Evolutionary conservation across 352 stramenopile species (phyloP).

Genomic region (Pythium coloratum): DNA sequence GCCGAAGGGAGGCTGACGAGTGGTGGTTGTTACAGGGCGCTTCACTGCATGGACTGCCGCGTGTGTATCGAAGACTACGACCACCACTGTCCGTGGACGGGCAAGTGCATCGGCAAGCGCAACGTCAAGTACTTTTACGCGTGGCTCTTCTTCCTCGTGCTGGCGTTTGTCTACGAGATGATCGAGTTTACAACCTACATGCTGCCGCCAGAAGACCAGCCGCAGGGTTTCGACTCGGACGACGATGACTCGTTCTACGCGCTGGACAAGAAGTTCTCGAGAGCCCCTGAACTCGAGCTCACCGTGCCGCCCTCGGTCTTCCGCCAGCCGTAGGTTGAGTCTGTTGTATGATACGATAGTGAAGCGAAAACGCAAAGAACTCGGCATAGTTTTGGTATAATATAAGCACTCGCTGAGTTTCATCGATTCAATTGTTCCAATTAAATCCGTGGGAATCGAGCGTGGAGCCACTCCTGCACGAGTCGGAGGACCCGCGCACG

Average conservation of each 20-base stretch:
- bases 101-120: constrained; percentile 87
- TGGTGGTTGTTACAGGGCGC: constrained; percentile 39
- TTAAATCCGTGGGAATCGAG: constrained; percentile 28
- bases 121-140: constrained; percentile 84
- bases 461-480: constrained; percentile 46
- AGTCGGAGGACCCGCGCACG: constrained; percentile 47
- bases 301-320: background rate
- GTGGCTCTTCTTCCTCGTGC: constrained; percentile 83
- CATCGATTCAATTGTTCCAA: background rate
- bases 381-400: background rate
- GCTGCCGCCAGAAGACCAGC: constrained; percentile 57
- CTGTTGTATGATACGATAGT: background rate
- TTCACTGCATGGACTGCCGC: constrained; percentile 87
- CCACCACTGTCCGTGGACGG: constrained; percentile 92
- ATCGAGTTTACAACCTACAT: constrained; percentile 89
- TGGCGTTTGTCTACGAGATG: constrained; percentile 87
- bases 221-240: constrained; percentile 10
- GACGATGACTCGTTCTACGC: constrained; percentile 25
- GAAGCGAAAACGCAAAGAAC: background rate
- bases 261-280: background rate
- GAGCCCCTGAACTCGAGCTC: background rate
- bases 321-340: constrained; percentile 7
- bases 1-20: background rate
- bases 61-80: constrained; percentile 89
- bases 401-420: background rate